Base-by-base conservation (phyloP, 1,284 basidiomycete species). In the Leccinum variabile region DNA sequence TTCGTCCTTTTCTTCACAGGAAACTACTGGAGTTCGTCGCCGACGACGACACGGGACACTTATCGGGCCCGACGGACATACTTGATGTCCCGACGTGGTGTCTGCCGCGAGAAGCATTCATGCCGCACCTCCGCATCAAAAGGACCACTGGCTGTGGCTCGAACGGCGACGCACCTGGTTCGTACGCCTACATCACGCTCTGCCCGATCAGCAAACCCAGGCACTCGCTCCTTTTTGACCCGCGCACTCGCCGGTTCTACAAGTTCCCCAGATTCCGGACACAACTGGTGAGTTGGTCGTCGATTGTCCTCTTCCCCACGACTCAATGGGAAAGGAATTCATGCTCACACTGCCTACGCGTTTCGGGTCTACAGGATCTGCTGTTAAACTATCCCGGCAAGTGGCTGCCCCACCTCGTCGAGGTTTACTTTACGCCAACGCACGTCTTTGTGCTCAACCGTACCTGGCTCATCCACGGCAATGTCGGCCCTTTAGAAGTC, bases 331-430 rank as follows among this genome's bases (percentile, higher is more conserved):
- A 52, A 52, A 25, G 2, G 28, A 16, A 9, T 52, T 16, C 22
- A 16, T 28, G 9, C 28, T 30, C 8, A 52, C 28, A 6, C 9
- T 30, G 14, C 50, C 28, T 6, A 30, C 3, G 25, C 5, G 8
- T n/a, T 28, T 28, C 25, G 28, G 25, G 50, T 30, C 25, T 9
- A 28, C 14, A 30, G 28, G 50, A 10, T 52, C 25, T 52, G 16
- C 50, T 52, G 6, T 49, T 22, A 7, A 22, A 13, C 44, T 49
- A 70, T 59, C 61, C 46, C 8, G 68, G 68, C 3, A 57, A 44
- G 25, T 70, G 67, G 70, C 53, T 67, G 1, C 70, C 68, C 16
- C 57, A 67, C 44, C 64, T 67, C 33, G 60, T 72, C 32, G 62
- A 63, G 28, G 59, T 65, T 11, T 61, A 70, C 62, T 22, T 49